Evolutionary conservation across 1,139 yeast genomes (phyloP), one percentile per base, ranked within the genome.

Genomic region (Lodderomyces pseudojiufengensis): DNA sequence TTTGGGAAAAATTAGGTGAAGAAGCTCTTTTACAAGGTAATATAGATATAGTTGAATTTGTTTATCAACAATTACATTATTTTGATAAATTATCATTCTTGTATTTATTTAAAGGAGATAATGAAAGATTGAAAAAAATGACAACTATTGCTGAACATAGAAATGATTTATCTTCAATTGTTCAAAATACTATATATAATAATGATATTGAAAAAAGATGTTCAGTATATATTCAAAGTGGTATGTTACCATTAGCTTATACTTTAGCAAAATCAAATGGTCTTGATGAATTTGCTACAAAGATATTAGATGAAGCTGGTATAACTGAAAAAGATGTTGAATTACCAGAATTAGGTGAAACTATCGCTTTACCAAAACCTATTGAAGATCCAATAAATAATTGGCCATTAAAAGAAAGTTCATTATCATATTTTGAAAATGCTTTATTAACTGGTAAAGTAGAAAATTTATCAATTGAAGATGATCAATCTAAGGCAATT

Each of bases 21-120:
- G 97, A 88, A 55, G 97, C 98, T 4, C 66, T 90, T 44, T 69
- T 71, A 44, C 97, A 92, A 65, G 98, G 98, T 56, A 86, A 90
- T 57, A 74, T 84, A 46, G 81, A 82, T 38, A 71, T 87, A 44
- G 92, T 85, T 27, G 99, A 94, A 61, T 73, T 84, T 48, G 90
- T 84, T 35, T 86, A 85, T 52, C 98, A 94, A 63, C 87, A 86
- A 53, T 80, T 84, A 54, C 86, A 84, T 47, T 76, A 80, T 44
- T 84, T 92, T 49, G 97, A 90, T 55, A 86, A 86, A 63, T 73
- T 94, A 44, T 84, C 97, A 2, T 90, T 92, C 70, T 70, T 88
- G 43, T 94, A 94, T 55, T 70, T 90, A 49, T 70, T 78, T 44
- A 83, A 88, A 42, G 98, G 98, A 60, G 92, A 90, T 51, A 52